Evolutionary conservation across 148 eudicot genomes (phyloP).

Genomic region (Mesembryanthemum crystallinum): DNA sequence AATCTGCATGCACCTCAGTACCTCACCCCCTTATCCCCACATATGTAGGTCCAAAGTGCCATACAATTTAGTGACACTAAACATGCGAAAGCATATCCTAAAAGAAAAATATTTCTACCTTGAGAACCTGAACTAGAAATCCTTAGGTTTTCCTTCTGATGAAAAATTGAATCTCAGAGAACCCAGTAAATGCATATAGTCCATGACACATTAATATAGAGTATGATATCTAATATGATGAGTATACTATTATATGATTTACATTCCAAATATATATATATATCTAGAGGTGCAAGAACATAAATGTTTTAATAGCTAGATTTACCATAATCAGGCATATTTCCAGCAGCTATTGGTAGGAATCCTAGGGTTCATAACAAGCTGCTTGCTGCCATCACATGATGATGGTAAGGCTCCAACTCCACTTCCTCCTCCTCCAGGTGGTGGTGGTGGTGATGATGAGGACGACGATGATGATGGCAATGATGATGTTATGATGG

Average conservation of each 20-base stretch:
- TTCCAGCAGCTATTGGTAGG: conserved; percentile 15
- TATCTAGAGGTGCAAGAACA: conserved; percentile 16
- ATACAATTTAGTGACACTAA: conserved; percentile 17
- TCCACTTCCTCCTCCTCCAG: not conserved
- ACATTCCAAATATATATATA: conserved; percentile 21
- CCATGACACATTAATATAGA: no score
- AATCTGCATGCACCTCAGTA: no score
- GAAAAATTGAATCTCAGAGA: conserved; percentile 4
- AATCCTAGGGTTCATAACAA: conserved; percentile 30
- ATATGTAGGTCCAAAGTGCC: conserved; percentile 24
- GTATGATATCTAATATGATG: not conserved
- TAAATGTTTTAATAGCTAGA: conserved; percentile 25
- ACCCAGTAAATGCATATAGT: not conserved
- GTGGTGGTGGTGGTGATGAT: not conserved
- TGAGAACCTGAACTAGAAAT: conserved; percentile 25
- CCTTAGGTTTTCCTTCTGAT: conserved; percentile 27
- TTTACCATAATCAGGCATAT: conserved; percentile 25
- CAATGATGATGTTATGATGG: conserved; percentile 27
- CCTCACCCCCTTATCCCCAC: conserved; percentile 1
- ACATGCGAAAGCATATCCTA: conserved; percentile 29
- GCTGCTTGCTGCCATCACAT: conserved; percentile 27
- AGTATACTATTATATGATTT: conserved; percentile 5
- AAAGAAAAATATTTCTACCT: conserved; percentile 5
- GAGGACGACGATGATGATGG: conserved; percentile 20
- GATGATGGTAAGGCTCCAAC: conserved; percentile 9